Evolutionary conservation across 2,329 filamentous ascomycete species (phyloP).

Genomic region (Neopestalotiopsis rosae): DNA sequence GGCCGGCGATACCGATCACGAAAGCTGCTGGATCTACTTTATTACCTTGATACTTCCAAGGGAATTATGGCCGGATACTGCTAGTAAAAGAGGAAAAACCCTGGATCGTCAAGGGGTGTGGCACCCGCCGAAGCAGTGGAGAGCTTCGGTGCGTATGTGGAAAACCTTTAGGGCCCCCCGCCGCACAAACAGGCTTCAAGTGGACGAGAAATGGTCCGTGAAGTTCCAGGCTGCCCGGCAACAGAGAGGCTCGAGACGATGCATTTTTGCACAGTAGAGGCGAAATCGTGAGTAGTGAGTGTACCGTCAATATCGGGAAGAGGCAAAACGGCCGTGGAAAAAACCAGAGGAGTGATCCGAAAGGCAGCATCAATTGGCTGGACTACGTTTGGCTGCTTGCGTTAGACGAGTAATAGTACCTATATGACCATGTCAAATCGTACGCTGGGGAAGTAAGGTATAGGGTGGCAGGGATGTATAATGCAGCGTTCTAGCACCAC

Average conservation of each 20-base stretch:
- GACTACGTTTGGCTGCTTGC: neutral
- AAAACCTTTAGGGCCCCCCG: neutral
- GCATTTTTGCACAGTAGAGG: neutral
- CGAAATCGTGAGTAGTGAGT: neutral
- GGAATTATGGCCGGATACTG: neutral
- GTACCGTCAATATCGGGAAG: neutral
- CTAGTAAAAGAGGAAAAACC: neutral
- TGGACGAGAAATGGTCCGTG: neutral
- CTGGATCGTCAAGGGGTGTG: constrained; percentile 8
- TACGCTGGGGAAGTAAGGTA: neutral
- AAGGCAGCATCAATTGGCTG: neutral
- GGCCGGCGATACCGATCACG: neutral
- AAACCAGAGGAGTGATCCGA: neutral
- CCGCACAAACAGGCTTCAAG: neutral
- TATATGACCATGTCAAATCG: neutral
- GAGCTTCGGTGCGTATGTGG: constrained; percentile 8
- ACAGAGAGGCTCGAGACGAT: neutral
- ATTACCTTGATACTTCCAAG: constrained; percentile 1
- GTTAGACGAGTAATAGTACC: constrained; percentile 1
- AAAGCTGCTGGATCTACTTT: neutral
- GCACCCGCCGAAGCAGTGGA: constrained; percentile 9
- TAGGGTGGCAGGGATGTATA: neutral
- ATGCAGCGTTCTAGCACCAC: neutral
- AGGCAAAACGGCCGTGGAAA: neutral
- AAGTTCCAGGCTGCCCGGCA: neutral